Percentiles rank a stretch among this genome's conserved stretches.
Conservation (phyloP, 768 basidiomycete species). For the Hysterangium stoloniferum region DNA sequence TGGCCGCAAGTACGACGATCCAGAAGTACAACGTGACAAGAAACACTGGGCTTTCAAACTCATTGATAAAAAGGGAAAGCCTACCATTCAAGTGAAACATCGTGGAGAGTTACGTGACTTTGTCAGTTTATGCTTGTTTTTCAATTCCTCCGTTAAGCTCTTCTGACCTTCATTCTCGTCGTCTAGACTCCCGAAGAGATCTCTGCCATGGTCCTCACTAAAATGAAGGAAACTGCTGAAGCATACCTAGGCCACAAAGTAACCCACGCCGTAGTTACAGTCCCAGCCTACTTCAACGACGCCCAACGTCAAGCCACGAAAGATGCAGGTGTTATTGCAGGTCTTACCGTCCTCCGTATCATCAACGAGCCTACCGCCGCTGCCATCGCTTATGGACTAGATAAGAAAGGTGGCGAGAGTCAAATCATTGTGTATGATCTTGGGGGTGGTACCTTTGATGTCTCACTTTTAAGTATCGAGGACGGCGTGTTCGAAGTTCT, state of each 20-base stretch:
- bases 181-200: slow-evolving; percentile 87
- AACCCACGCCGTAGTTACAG: slow-evolving; percentile 96
- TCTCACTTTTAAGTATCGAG: slow-evolving; percentile 90
- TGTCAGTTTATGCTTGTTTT: slow-evolving; percentile 52
- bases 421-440: slow-evolving; percentile 98
- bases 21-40: slow-evolving; percentile 71
- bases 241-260: slow-evolving; percentile 94
- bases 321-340: slow-evolving; percentile 93
- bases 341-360: slow-evolving; percentile 91
- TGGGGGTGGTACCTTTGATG: slow-evolving; percentile 98
- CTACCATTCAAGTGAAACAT: slow-evolving; percentile 69
- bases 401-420: slow-evolving; percentile 90
- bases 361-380: slow-evolving; percentile 98
- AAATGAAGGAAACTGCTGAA: slow-evolving; percentile 99
- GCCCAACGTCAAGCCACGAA: slow-evolving; percentile 99
- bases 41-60: slow-evolving; percentile 92
- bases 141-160: neutral
- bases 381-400: slow-evolving; percentile 96
- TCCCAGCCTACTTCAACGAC: slow-evolving; percentile 99
- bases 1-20: slow-evolving; percentile 77
- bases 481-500: slow-evolving; percentile 89
- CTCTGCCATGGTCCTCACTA: slow-evolving; percentile 88
- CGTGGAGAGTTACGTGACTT: slow-evolving; percentile 76
- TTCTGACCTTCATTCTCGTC: neutral
- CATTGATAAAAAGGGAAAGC: slow-evolving; percentile 72